Evolutionary conservation across 164 flowering plant species (phyloP), one percentile per base, ranked within the genome.

Genomic region (Magnolia changhungtana): DNA sequence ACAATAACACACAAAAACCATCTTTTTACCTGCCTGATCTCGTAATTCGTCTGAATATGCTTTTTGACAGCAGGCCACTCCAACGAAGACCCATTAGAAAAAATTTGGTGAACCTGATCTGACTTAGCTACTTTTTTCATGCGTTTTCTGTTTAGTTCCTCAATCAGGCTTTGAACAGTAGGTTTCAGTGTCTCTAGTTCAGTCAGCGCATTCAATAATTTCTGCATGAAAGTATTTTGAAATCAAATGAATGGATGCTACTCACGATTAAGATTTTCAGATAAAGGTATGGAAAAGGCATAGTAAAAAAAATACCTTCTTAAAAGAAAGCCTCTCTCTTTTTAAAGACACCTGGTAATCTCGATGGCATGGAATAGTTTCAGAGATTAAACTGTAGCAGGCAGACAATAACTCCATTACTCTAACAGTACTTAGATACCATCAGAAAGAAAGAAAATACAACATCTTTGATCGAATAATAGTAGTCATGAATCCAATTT

Each of bases 311-410:
- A 20, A 52, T 77, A 91, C 98, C 96, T 85, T 89, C 75, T 75
- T 90, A 78, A 87, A 84, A 68, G 75, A 82, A 77, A 49, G 51
- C 68, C 83, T 91, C 55, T 88, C 79, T 83, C 81, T 85, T 76
- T 80, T 89, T 24, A 77, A 63, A 73, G 87, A 79, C 55, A 80
- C 68, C 73, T 82, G 82, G 82, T 89, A 96, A 72, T 93, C 98
- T 77, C 85, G 88, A 86, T 96, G 99, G 76, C 84, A 66, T 70
- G 99, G 98, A 78, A 96, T 93, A 45, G 99, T 96, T 83, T 96
- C 98, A 31, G 88, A 68, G 13, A 87, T 88, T 89, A 96, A 85
- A 84, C 99, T 96, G 84, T 79, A 86, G 69, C 45, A 37, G 21
- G 79, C 51, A 80, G 45, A 37, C 0, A 55, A 61, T 79, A 80